Evolutionary conservation across 306 rosid genomes (phyloP), one percentile per base, ranked within the genome.

Genomic region (Citrullus amarus): DNA sequence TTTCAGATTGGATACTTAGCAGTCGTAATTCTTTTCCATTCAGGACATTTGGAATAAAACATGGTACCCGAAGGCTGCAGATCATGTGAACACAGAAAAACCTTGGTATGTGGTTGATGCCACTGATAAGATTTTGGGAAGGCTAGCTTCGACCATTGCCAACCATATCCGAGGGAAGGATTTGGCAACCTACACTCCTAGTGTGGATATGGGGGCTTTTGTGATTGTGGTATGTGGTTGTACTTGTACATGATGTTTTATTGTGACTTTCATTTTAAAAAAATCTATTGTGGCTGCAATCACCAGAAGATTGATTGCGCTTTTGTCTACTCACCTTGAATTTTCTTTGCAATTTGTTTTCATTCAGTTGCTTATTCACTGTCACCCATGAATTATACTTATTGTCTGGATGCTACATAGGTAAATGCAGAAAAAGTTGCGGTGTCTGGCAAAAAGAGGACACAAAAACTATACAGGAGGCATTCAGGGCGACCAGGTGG

Each of bases 401-500:
- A 30, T 63, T 9, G 50, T 43, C 78, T 85, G 78, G 89, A 58
- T 44, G 66, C 51, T 69, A 43, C 43, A 59, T 76, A 96, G 99
- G 86, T 96, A 74, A 96, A 96, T 90, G 99, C 99, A 12, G 99
- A 96, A 28, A 96, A 96, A 79, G 85, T 96, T 76, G 99, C 97
- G 4, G 98, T 96, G 18, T 91, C 96, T 2, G 97, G 99, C 61
- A 96, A 86, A 83, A 96, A 96, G 88, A 88, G 97, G 79, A 96
- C 90, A 68, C 98, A 96, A 79, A 96, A 96, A 84, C 91, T 96
- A 76, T 96, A 92, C 30, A 88, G 97, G 85, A 91, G 99, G 88
- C 99, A 96, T 86, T 96, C 99, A 75, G 99, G 99, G 72, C 85
- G 98, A 78, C 99, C 99, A 2, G 99, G 99, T 90, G 99, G 99